Evolutionary conservation across 108 stramenopile species (phyloP).

Genomic region (Mayamaea pseudoterrestris): DNA sequence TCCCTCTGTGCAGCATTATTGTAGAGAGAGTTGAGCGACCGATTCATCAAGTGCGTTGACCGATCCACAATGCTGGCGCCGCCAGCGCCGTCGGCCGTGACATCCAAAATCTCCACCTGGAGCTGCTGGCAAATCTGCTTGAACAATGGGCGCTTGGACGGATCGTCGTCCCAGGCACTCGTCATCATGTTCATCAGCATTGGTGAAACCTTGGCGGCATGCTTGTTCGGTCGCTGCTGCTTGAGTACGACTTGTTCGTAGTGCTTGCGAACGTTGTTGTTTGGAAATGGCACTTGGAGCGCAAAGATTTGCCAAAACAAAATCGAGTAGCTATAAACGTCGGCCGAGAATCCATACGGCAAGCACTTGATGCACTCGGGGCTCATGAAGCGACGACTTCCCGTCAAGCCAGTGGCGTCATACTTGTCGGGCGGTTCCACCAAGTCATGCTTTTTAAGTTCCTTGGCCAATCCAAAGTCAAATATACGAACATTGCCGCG

Average conservation of each 20-base stretch:
- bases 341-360: slow-evolving; percentile 26
- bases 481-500: slow-evolving; percentile 29
- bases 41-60: background rate
- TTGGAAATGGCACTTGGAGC: slow-evolving; percentile 15
- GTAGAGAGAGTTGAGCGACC: too few relatives aligned
- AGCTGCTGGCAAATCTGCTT: slow-evolving; percentile 11
- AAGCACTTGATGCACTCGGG: slow-evolving; percentile 43
- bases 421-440: slow-evolving; percentile 17
- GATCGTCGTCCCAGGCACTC: slow-evolving; percentile 12
- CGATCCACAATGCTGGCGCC: background rate
- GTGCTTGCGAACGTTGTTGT: slow-evolving; percentile 19
- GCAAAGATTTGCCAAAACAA: slow-evolving; percentile 35
- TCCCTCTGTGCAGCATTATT: too few relatives aligned
- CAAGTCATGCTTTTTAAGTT: background rate
- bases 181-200: slow-evolving; percentile 9
- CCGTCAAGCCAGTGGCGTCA: slow-evolving; percentile 20
- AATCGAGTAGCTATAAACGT: slow-evolving; percentile 30
- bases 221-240: slow-evolving; percentile 16
- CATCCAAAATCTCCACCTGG: slow-evolving; percentile 1
- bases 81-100: background rate
- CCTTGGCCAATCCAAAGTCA: slow-evolving; percentile 30
- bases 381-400: slow-evolving; percentile 23
- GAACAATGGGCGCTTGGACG: slow-evolving; percentile 18
- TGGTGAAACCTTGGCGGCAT: slow-evolving; percentile 5
- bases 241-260: slow-evolving; percentile 33